Percentiles rank a stretch among this genome's conserved stretches.
Conservation (phyloP, 805 yeast genomes). For the Saturnispora halmiae region DNA sequence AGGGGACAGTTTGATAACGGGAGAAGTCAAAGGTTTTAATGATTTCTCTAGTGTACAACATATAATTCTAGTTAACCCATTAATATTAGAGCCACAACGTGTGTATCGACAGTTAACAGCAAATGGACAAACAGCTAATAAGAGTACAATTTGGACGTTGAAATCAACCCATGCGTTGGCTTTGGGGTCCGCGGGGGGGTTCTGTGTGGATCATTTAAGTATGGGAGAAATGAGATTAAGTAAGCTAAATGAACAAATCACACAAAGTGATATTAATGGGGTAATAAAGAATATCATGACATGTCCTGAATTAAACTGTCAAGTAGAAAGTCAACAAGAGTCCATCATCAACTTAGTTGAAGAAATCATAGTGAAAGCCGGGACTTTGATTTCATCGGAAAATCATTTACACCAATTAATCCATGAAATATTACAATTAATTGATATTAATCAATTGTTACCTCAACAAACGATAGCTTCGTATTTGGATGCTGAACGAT, state of each 20-base stretch:
- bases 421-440: no score
- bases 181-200: not conserved
- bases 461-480: no score
- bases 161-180: constrained; percentile 2
- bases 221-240: constrained; percentile 8
- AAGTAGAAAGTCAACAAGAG: not conserved
- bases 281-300: not conserved
- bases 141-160: constrained; percentile 3
- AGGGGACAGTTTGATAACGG: not conserved
- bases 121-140: no score
- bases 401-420: not conserved
- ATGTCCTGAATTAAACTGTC: not conserved
- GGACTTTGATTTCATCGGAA: not conserved
- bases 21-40: not conserved
- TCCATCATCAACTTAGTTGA: not conserved
- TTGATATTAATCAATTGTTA: no score
- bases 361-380: not conserved
- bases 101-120: not conserved
- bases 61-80: not conserved
- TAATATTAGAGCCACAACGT: not conserved
- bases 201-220: constrained; percentile 4
- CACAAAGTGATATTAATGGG: not conserved
- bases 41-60: not conserved
- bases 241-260: not conserved
- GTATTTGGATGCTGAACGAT: not conserved